Evolutionary conservation across 2,329 filamentous ascomycete species (phyloP), one percentile per base, ranked within the genome.

Genomic region (Fusarium fujikuroi): DNA sequence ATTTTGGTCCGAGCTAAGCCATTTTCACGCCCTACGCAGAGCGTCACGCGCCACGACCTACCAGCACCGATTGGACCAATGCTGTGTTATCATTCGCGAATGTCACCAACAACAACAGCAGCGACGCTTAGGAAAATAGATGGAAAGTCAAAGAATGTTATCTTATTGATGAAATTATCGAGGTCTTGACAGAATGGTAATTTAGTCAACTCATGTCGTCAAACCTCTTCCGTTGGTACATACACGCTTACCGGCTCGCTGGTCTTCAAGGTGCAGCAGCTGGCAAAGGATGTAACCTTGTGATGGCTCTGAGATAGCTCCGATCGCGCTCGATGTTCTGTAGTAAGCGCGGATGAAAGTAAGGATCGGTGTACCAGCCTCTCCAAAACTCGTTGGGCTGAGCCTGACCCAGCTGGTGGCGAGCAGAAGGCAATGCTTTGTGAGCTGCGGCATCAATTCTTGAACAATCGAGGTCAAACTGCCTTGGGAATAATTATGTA

Each of bases 21-120:
- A 65, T 40, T 68, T 68, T 32, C 37, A 39, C 65, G 65, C 65
- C 65, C 65, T 68, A 68, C 65, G 30, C 30, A n/a, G 9, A 42
- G 54, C 5, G 37, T 43, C 42, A 46, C 37, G 34, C 52, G 63
- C 43, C 37, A 19, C 23, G 18, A n/a, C 23, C 23, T 15, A 16
- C 25, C 15, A 40, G 18, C 28, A 52, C 53, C 52, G 58, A 60
- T 64, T 67, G 25, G 25, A 23, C 34, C 21, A 23, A 40, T 39
- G 14, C 4, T 28, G 21, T 44, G 46, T 14, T 40, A 15, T 19
- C 18, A 43, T 25, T 15, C 15, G 16, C 19, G 23, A 54, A 54
- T 39, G 34, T 12, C 14, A 54, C 14, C 23, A 40, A 12, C 19
- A 28, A 28, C 2, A 4, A 37, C 23, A 25, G 21, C 50, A 21